Conservation (phyloP, 139 green algal species). For the Chlorella sp. region DNA sequence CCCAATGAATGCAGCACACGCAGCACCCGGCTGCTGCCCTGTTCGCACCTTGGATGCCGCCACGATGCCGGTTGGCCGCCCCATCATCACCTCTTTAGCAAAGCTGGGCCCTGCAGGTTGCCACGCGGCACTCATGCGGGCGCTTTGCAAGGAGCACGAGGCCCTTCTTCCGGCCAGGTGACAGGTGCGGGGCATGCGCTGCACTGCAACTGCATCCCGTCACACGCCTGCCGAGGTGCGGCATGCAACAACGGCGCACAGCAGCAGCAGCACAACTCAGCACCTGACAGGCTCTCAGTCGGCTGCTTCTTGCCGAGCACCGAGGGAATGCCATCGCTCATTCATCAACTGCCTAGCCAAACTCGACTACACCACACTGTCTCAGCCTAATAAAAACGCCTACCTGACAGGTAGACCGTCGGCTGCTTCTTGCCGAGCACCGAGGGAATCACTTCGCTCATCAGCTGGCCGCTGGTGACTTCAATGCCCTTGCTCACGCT, state of each 20-base stretch:
- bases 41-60: conserved; percentile 77
- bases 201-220: no score
- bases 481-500: conserved; percentile 95
- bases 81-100: conserved; percentile 89
- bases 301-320: conserved; percentile 89
- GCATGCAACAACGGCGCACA: neutral
- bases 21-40: no score
- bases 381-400: no score
- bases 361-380: no score
- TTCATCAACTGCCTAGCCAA: conserved; percentile 40
- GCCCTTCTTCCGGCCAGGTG: no score
- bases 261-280: neutral
- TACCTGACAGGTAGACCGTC: conserved; percentile 64
- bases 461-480: conserved; percentile 83
- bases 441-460: conserved; percentile 92
- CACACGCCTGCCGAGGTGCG: no score
- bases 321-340: conserved; percentile 91
- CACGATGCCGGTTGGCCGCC: conserved; percentile 84
- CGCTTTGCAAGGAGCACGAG: no score
- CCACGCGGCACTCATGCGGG: no score
- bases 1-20: no score
- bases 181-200: no score
- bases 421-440: conserved; percentile 89
- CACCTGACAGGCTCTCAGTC: conserved; percentile 63
- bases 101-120: conserved; percentile 86